phyloP scores from a whole-genome alignment of 2,329 filamentous ascomycete species.

The Chrysoporthe cubensis region DNA sequence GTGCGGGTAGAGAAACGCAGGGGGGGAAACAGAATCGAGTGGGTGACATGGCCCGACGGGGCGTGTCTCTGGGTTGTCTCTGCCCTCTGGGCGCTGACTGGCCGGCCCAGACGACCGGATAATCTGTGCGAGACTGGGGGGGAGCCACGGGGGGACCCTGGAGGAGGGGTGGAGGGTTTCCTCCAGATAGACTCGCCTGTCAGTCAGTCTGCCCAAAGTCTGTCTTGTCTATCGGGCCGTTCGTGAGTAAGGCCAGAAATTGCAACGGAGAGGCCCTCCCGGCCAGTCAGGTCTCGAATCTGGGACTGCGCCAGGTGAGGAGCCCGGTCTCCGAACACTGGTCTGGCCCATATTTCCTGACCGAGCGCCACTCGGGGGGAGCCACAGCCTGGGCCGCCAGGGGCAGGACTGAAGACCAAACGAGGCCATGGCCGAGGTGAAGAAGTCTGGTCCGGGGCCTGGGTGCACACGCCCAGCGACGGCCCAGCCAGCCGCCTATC shows the following conservation, averaged over 20 bases:
- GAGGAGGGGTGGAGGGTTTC: not conserved
- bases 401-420: not conserved
- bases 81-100: constrained; percentile 21
- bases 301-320: not conserved
- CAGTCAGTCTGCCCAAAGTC: too few relatives aligned
- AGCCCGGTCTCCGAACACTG: not conserved
- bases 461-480: too few relatives aligned
- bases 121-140: constrained; percentile 20
- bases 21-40: constrained; percentile 17
- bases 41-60: constrained; percentile 19
- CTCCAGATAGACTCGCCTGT: too few relatives aligned
- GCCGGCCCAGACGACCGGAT: constrained; percentile 25
- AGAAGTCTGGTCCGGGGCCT: too few relatives aligned
- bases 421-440: too few relatives aligned
- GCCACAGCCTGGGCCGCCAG: not conserved
- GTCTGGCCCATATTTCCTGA: not conserved
- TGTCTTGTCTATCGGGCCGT: constrained; percentile 16
- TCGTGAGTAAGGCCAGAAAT: not conserved
- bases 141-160: not conserved
- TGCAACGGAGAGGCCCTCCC: constrained; percentile 1
- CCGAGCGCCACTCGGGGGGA: not conserved
- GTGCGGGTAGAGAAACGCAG: not conserved
- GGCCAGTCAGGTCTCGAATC: constrained; percentile 2
- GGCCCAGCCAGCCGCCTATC: too few relatives aligned
- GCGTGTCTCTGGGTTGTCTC: constrained; percentile 10